Base-by-base conservation (phyloP, 1,284 basidiomycete genomes). In the Inonotus obliquus region DNA sequence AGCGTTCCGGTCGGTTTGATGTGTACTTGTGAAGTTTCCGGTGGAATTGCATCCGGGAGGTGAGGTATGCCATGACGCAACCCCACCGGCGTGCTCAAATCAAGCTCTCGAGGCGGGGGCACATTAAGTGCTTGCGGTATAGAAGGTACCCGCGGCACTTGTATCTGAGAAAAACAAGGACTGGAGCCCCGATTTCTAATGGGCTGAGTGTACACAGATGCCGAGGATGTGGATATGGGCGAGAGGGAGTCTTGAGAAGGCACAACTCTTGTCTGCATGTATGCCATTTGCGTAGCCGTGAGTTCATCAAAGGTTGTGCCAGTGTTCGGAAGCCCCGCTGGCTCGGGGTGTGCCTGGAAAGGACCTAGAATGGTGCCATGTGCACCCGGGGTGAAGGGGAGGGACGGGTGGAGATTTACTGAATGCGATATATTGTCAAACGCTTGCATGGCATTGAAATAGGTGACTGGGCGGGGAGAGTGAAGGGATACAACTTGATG, bases 251-350 rank as follows among this genome's bases (percentile, higher is more conserved):
- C 23, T 13, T 39, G 38, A 9, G 54, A 5, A 21, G 55, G 19
- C 7, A 52, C 32, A 32, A 5, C n/a, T 25, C 27, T n/a, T 4
- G 51, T 14, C 17, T 21, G 35, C 57, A 51, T 51, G 23, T 19
- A 52, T 38, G 57, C 57, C 37, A 51, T 38, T 25, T 59, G 57
- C 17, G 48, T 59, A 6, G 57, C 57, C n/a, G 57, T 51, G 47
- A 59, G 47, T 27, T 59, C 57, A 27, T 23, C 47, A 23, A 51
- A 39, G 11, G 21, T n/a, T n/a, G n/a, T n/a, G n/a, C n/a, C n/a
- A 9, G 38, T 19, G 19, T 21, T 32, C n/a, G 32, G 11, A n/a
- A 35, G 13, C 21, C 23, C 25, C 4, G 23, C 38, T 6, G 47
- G 25, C 44, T 47, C 41, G 9, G 56, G 48, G 0, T 51, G 47